Evolutionary conservation across 2,329 filamentous ascomycete genomes (phyloP), one percentile per base, ranked within the genome.

Genomic region (Aspergillus hiratsukae): DNA sequence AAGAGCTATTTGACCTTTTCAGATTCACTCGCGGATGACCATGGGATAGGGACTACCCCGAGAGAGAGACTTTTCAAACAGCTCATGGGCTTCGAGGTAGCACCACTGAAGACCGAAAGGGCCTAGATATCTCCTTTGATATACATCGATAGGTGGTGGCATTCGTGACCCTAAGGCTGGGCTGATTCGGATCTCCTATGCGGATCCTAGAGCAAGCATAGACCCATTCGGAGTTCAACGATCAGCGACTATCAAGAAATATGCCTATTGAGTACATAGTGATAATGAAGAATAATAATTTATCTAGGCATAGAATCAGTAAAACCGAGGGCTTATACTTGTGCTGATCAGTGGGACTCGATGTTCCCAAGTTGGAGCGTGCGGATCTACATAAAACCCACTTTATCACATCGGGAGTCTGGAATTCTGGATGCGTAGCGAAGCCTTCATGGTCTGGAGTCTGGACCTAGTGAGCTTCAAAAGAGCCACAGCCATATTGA

Each of bases 331-430:
- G 3, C 4, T 17, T 35, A 17, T 35, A 17, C 27, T 14, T 29
- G 45, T 55, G 58, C 35, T 58, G 58, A 60, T 60, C 58, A 58
- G 58, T 58, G 58, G 58, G 53, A 53, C 52, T 48, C 6, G n/a
- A 35, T 19, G 25, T 29, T 50, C 48, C 14, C 29, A 43, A 53
- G 27, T 53, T 55, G 43, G 53, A 31, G 35, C 40, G 31, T 51
- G 55, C 56, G 55, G 56, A 51, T 60, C 58, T 46, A 27, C 8
- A 43, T 37, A n/a, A 21, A 53, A 45, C 29, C 31, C 19, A n/a
- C 48, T 41, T 40, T 17, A 45, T 48, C 14, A 14, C 14, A 37
- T 37, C 31, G 17, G 31, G 7, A 37, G 2, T 3, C 31, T 37
- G 31, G 11, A 35, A 17, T 35, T 35, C 31, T 35, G 11, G 31